phyloP scores from a whole-genome alignment of 306 rosid genomes.

The Dryas octopetala region DNA sequence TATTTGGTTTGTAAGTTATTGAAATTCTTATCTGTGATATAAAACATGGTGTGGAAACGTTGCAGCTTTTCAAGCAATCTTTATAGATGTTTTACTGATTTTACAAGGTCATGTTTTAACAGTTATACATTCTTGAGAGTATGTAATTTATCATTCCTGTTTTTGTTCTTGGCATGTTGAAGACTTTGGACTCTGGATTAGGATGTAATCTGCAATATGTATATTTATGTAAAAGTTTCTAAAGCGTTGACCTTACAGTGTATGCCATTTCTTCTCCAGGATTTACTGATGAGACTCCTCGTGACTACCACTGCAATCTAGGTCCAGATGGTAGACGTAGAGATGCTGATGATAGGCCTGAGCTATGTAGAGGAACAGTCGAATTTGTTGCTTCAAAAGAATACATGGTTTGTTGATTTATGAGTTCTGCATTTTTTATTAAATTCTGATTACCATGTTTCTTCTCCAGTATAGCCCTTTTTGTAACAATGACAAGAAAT shows the following conservation, averaged over 20 bases:
- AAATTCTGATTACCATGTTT: not conserved
- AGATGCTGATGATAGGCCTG: slow-evolving; percentile 97
- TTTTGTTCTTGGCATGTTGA: not conserved
- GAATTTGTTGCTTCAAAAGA: slow-evolving; percentile 96
- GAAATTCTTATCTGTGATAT: not conserved
- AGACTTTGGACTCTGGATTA: not conserved
- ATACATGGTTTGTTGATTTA: slow-evolving; percentile 72
- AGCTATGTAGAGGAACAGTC: slow-evolving; percentile 94
- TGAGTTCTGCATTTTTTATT: not conserved
- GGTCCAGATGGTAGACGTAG: slow-evolving; percentile 99
- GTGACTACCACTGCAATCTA: slow-evolving; percentile 95
- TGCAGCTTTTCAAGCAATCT: not conserved
- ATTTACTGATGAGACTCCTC: slow-evolving; percentile 96
- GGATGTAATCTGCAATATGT: not conserved
- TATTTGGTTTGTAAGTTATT: not conserved
- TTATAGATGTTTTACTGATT: not conserved
- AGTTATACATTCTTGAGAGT: not conserved
- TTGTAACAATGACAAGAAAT: not conserved
- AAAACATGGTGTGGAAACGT: not conserved
- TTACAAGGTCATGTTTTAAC: not conserved
- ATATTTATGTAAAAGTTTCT: not conserved
- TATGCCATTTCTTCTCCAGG: slow-evolving; percentile 49
- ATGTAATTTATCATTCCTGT: slow-evolving; percentile 1
- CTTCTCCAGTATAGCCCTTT: not conserved
- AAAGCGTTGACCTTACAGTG: not conserved